Base-by-base conservation (phyloP, 2,329 filamentous ascomycete species). In the Lecanicillium sp. region DNA sequence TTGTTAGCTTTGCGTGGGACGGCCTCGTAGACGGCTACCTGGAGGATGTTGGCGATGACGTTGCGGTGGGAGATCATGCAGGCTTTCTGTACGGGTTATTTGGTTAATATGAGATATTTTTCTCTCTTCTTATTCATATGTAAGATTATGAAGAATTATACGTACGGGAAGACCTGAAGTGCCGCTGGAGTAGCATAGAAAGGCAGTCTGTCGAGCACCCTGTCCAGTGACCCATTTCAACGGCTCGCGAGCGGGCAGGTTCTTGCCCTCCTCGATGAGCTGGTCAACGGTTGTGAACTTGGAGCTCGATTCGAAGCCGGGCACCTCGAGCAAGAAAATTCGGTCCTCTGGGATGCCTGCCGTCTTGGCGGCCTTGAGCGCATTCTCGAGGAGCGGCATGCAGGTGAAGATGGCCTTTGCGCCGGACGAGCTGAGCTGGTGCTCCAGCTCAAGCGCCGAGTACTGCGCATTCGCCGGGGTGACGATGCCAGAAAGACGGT, bases 61-160 rank as follows among this genome's bases (percentile, higher is more conserved):
- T 90, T 90, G 28, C 64, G 64, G 54, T 90, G 85, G 4, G 83
- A 84, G 43, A 90, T 84, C 79, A 85, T 87, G 38, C 89, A 85
- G 32, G 83, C 85, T 80, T 88, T 87, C 76, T 84, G 42, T 9
- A 36, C 19, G 28, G 17, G 28, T 3, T 27, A 15, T 15, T 7
- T 7, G 3, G 11, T 38, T 25, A 32, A 20, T 28, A 27, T 11
- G 12, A 15, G 3, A 7, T 11, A 1, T 25, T 38, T 2, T 38
- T 19, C n/a, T 7, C 11, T 11, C 3, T 33, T 15, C 13, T 7
- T 9, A 5, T 17, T 9, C 1, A 12, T 13, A 8, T 28, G 19
- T 9, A 15, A 20, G 12, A 11, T n/a, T 17, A 9, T 13, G 31
- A 33, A 3, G 17, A 19, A 14, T 5, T 5, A 12, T 22, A 48